Base-by-base conservation (phyloP, 2,329 filamentous ascomycete genomes). In the Exophiala calicioides region DNA sequence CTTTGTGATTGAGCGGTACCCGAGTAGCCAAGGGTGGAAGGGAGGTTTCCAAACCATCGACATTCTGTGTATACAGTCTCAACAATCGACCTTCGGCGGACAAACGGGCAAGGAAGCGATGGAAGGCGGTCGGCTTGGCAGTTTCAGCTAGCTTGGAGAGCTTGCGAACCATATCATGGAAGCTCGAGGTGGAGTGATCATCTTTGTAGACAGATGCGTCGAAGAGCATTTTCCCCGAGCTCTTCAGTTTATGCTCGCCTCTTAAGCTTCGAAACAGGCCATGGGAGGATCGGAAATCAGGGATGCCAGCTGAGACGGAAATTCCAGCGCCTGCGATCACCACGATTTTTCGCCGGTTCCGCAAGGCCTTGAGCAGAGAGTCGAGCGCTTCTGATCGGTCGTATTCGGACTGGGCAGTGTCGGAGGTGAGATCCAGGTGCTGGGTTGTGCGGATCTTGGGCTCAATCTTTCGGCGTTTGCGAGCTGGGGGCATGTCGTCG, bases 121-220 rank as follows among this genome's bases (percentile, higher is more conserved):
- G 93, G 64, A 98, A 98, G 2, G 82, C 76, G 1, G 93, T 96
- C 9, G 93, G 90, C 55, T 84, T 71, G 44, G 91, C 90, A 39
- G 78, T 77, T 58, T 84, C 82, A 16, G 88, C 88, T 71, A 90
- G 79, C 47, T 85, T 77, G 33, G 89, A 89, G 60, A 98, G 79
- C 61, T 88, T 85, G 63, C 90, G 86, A 58, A 98, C 89, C 91
- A 98, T 97, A 64, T 86, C 84, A 68, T 98, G 93, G 66, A 98
- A 98, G 8, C 86, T 88, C 18, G 86, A 84, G 1, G 91, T 97
- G 9, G 90, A 88, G 16, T 80, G 78, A 65, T 94, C 85, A 72
- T 95, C 88, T 67, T 89, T 90, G 74, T 98, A 98, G 43, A 98
- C 93, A 5, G 91, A 95, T 41, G 93, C 93, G 70, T 98, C 93